Percentiles rank a stretch among this genome's conserved stretches.
Conservation (phyloP, 345 rosid genomes). For the Psidium friedrichsthalianum region DNA sequence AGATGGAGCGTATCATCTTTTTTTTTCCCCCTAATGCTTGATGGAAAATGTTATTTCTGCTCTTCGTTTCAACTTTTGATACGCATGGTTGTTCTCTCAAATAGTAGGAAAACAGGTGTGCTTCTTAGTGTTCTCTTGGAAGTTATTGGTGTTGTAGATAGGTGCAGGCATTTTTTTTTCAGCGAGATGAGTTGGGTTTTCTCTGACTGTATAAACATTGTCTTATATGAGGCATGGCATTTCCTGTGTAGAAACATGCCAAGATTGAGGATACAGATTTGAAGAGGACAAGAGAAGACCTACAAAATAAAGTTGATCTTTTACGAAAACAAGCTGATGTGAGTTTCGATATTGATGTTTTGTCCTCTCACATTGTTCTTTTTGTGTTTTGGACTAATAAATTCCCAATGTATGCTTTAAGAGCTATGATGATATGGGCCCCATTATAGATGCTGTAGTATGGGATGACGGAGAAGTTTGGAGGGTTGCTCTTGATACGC, state of each 20-base stretch:
- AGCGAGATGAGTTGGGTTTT: neutral
- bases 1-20: neutral
- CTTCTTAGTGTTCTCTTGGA: neutral
- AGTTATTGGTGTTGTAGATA: neutral
- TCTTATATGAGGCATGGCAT: neutral
- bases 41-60: neutral
- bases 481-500: slow-evolving; percentile 97
- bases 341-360: slow-evolving; percentile 15
- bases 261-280: slow-evolving; percentile 55
- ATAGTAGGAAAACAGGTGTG: neutral
- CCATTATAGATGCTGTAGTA: slow-evolving; percentile 86
- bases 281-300: slow-evolving; percentile 75
- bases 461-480: slow-evolving; percentile 97
- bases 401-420: slow-evolving; percentile 10
- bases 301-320: slow-evolving; percentile 70
- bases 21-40: neutral
- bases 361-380: neutral
- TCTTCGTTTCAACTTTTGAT: neutral
- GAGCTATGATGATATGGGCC: slow-evolving; percentile 93
- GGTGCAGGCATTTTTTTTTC: neutral
- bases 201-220: neutral
- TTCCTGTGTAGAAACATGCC: slow-evolving; percentile 54
- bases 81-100: neutral
- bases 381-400: slow-evolving; percentile 3
- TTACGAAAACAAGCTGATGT: slow-evolving; percentile 82